Base-by-base conservation (phyloP, 129 eudicot genomes). In the Scalesia atractyloides region DNA sequence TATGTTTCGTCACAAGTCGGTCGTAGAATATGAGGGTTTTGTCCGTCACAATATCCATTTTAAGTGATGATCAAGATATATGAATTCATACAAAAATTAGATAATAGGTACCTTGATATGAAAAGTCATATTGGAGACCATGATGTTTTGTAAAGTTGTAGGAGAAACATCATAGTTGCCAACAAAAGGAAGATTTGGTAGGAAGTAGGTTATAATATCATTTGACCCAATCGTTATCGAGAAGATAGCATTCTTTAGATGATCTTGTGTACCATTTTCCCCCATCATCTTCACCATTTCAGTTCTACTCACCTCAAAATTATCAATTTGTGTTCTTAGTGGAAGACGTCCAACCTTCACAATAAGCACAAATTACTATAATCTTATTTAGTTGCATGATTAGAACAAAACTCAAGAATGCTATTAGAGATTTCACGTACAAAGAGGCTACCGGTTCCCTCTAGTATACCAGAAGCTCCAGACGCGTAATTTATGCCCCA, bases 401-500 rank as follows among this genome's bases (percentile, higher is more conserved):
- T 73, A 34, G 20, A 47, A 10, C 9, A 68, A 50, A n/a, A 50
- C 7, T 14, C 4, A 54, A 4, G 3, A 44, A 48, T 16, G 10
- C 12, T 69, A 20, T 19, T 4, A n/a, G 39, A 59, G 19, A 46
- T 5, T 54, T 10, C 13, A 76, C 90, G 8, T 71, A 88, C 90
- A 66, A 80, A 85, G 19, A 88, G 60, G 44, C 81, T 68, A 60
- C 95, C 95, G 4, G 88, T 88, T 64, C 62, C 82, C 24, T 76
- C 81, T 63, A 88, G 86, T 47, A 88, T 88, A 11, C 95, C 90
- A 11, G 95, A 83, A 62, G 90, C 83, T 26, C 88, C 90, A 7
- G 95, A 88, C 18, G 88, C 95, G 30, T 80, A 88, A 65, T 82
- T 88, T 46, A 88, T 72, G 54, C 95, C 95, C 66, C 68, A 6